Percentiles rank a stretch among this genome's conserved stretches.
Evolutionary conservation across 192 early-diverging fungal genomes (phyloP).

Genomic region (Coemansia sp.): DNA sequence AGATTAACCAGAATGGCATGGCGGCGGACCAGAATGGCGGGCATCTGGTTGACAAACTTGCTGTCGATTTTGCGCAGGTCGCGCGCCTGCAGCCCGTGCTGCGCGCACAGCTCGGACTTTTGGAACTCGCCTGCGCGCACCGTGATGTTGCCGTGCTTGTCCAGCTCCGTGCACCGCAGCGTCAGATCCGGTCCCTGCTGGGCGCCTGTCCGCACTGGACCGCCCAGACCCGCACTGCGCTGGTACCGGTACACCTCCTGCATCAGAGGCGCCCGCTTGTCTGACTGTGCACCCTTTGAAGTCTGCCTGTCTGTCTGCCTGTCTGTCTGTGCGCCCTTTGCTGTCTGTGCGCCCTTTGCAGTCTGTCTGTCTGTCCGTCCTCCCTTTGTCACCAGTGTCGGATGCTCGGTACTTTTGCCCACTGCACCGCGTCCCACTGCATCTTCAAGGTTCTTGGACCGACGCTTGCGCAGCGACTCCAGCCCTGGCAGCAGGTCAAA

Average conservation of each 20-base stretch:
- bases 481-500: conserved; percentile 51
- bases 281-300: too few species aligned
- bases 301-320: too few species aligned
- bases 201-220: background rate
- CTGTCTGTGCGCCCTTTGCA: too few species aligned
- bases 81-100: conserved; percentile 76
- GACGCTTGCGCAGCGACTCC: conserved; percentile 29
- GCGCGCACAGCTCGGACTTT: conserved; percentile 75
- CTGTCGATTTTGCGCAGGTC: conserved; percentile 84
- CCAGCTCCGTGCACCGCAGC: conserved; percentile 66
- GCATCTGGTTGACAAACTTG: conserved; percentile 72
- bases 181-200: conserved; percentile 29
- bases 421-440: conserved; percentile 26
- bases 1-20: conserved; percentile 84
- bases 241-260: conserved; percentile 41
- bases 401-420: conserved; percentile 29
- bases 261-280: conserved; percentile 11
- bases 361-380: conserved; percentile 13
- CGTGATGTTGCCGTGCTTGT: conserved; percentile 67
- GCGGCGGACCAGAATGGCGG: conserved; percentile 77
- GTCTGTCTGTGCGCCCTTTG: too few species aligned
- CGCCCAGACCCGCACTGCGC: conserved; percentile 19
- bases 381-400: conserved; percentile 23
- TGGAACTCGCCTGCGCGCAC: conserved; percentile 72
- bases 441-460: conserved; percentile 32